phyloP scores from a whole-genome alignment of 208 protist species.

The Trypanosoma caninum region DNA sequence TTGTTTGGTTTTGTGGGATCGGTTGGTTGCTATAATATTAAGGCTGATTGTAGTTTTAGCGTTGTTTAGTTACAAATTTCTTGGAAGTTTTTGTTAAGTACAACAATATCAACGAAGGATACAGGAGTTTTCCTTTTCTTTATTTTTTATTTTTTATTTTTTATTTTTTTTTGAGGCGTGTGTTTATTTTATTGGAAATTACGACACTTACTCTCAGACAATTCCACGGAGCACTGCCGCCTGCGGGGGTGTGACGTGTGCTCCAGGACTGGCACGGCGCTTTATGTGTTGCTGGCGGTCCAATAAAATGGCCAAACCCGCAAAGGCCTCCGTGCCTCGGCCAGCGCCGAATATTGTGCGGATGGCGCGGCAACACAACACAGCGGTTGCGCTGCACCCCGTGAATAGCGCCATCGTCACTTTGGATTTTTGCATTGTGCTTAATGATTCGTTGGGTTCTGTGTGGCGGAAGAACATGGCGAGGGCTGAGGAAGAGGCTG shows the following conservation, averaged over 20 bases:
- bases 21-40: neutral
- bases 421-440: conserved; percentile 29
- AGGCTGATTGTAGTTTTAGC: neutral
- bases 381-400: conserved; percentile 25
- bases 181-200: no score
- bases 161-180: neutral
- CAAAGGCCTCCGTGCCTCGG: neutral
- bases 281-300: neutral
- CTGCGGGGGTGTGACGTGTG: neutral
- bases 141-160: conserved; percentile 2
- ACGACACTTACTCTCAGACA: no score
- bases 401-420: conserved; percentile 26
- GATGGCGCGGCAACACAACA: conserved; percentile 24
- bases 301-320: neutral
- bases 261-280: neutral
- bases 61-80: neutral
- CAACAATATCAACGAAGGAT: neutral
- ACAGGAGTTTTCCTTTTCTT: neutral
- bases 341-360: conserved; percentile 2
- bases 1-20: neutral
- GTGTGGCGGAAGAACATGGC: conserved; percentile 67
- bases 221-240: no score
- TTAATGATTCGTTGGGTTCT: conserved; percentile 11
- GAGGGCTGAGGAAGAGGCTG: conserved; percentile 53
- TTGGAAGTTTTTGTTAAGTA: neutral